These are phyloP conservation scores for Metschnikowia vanudenii DNA, from an alignment of 805 yeast genomes.

Conservation along the genomic window DNA sequence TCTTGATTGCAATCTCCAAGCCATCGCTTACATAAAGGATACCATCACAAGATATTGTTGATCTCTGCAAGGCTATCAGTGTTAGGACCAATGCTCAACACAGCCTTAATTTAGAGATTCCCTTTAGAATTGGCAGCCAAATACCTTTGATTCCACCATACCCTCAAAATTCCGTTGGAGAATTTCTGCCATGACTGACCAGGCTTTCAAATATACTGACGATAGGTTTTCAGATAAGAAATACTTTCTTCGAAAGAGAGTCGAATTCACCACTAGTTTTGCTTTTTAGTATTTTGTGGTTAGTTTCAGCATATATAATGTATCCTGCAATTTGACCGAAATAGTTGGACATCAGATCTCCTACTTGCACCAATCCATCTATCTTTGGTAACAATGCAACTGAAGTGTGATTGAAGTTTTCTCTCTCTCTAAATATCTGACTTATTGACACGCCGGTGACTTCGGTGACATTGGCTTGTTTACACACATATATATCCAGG, in stretches of 20 bases:
- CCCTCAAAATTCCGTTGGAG: background rate
- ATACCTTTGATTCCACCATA: background rate
- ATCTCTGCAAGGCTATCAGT: background rate
- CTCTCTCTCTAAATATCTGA: background rate
- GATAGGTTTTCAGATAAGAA: background rate
- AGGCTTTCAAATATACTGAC: background rate
- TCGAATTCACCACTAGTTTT: background rate
- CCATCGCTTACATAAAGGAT: background rate
- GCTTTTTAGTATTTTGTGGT: background rate
- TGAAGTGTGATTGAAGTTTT: background rate
- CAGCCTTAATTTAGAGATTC: background rate
- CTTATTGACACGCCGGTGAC: background rate
- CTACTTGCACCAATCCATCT: background rate
- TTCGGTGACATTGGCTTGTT: background rate
- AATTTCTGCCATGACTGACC: background rate
- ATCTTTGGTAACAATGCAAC: background rate
- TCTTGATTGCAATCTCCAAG: background rate
- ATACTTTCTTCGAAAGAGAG: background rate
- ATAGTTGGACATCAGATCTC: background rate
- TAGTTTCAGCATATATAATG: background rate
- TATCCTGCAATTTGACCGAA: background rate
- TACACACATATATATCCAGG: too few species aligned
- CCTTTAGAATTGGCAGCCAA: background rate
- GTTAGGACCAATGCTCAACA: background rate
- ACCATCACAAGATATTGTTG: background rate